phyloP scores from a whole-genome alignment of 2,329 filamentous ascomycete genomes.

The Alternaria panax region DNA sequence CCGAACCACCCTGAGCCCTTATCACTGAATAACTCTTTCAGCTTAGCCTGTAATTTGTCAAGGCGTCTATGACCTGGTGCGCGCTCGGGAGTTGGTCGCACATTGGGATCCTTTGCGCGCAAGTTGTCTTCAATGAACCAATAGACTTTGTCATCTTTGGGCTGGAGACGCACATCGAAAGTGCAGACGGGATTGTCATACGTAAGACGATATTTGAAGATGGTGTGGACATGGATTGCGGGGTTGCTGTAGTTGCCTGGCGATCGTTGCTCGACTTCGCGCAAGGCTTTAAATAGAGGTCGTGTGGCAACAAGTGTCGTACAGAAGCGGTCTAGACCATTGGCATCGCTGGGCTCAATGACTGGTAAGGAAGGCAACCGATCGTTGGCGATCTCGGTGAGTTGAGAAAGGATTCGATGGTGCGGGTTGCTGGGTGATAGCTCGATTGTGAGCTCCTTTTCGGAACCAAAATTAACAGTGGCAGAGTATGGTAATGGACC shows the following conservation, averaged over 20 bases:
- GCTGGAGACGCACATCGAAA: conserved; percentile 49
- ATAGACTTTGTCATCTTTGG: conserved; percentile 40
- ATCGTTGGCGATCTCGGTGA: conserved; percentile 67
- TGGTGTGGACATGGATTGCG: conserved; percentile 43
- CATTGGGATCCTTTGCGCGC: conserved; percentile 28
- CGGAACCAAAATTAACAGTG: conserved; percentile 63
- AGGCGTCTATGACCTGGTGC: conserved; percentile 36
- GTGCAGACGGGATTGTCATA: conserved; percentile 52
- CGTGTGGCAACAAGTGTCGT: conserved; percentile 67
- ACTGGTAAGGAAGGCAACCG: conserved; percentile 63
- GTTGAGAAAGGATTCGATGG: conserved; percentile 65
- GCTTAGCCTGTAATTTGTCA: conserved; percentile 39
- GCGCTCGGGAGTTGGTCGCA: conserved; percentile 36
- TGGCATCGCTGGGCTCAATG: conserved; percentile 59
- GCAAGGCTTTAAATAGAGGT: conserved; percentile 68
- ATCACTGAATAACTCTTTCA: conserved; percentile 44
- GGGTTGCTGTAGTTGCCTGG: conserved; percentile 37
- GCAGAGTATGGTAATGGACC: conserved; percentile 60
- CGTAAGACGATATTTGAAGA: conserved; percentile 49
- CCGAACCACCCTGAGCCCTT: conserved; percentile 49
- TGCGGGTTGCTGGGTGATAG: conserved; percentile 73
- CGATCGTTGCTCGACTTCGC: conserved; percentile 64
- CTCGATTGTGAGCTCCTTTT: conserved; percentile 60
- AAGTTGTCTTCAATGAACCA: conserved; percentile 51
- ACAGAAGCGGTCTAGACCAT: conserved; percentile 63